Evolutionary conservation across 805 yeast species (phyloP).

Genomic region (Yarrowia deformans): DNA sequence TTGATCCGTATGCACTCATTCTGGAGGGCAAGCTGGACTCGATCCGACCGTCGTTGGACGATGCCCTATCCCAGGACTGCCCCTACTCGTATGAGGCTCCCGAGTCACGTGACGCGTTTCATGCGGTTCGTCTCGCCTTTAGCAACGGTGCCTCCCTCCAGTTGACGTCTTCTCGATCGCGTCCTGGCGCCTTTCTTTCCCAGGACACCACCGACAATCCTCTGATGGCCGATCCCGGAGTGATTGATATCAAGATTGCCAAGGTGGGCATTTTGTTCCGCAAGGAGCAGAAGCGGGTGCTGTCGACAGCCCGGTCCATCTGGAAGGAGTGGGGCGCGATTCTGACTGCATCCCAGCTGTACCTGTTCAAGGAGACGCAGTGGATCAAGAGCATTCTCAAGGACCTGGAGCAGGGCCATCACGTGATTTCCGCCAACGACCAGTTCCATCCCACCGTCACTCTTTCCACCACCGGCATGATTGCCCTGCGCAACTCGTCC

Average conservation of each 20-base stretch:
- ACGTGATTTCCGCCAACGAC: slow-evolving; percentile 50
- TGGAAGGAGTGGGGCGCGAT: slow-evolving; percentile 56
- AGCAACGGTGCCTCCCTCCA: slow-evolving; percentile 50
- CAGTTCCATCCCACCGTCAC: slow-evolving; percentile 52
- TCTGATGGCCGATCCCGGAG: slow-evolving; percentile 49
- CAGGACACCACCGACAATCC: slow-evolving; percentile 46
- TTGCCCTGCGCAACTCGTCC: slow-evolving; percentile 50
- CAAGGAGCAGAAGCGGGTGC: slow-evolving; percentile 50
- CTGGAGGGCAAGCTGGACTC: slow-evolving; percentile 50
- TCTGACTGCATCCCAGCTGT: slow-evolving; percentile 53
- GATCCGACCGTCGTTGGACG: slow-evolving; percentile 49
- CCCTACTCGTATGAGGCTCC: slow-evolving; percentile 47
- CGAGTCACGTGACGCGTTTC: slow-evolving; percentile 44
- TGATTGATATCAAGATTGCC: slow-evolving; percentile 52
- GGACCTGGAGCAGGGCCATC: slow-evolving; percentile 11
- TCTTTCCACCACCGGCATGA: slow-evolving; percentile 53
- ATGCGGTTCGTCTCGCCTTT: slow-evolving; percentile 46
- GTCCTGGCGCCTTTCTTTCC: slow-evolving; percentile 51
- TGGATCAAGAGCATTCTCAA: slow-evolving; percentile 50
- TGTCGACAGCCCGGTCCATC: slow-evolving; percentile 46
- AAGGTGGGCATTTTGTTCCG: slow-evolving; percentile 52
- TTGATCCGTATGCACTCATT: slow-evolving; percentile 52
- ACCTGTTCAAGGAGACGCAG: slow-evolving; percentile 52
- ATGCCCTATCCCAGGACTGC: slow-evolving; percentile 45
- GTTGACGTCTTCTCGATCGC: slow-evolving; percentile 51